Evolutionary conservation across 2,329 filamentous ascomycete species (phyloP).

Genomic region (Capronia americana): DNA sequence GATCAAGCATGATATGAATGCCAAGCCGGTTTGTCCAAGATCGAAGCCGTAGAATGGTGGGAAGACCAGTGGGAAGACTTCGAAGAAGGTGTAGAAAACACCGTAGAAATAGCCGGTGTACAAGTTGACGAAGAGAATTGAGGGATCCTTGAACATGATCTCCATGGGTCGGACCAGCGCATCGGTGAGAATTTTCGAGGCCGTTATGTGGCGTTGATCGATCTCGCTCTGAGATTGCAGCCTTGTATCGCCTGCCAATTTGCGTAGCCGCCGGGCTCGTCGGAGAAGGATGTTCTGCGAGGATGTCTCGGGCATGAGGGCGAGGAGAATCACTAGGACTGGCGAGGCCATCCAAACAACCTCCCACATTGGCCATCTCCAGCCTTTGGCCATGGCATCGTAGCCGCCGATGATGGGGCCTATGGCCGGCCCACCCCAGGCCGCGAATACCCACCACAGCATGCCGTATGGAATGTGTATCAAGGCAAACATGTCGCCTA

Average conservation of each 20-base stretch:
- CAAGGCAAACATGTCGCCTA: slow-evolving; percentile 44
- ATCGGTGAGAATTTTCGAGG: slow-evolving; percentile 51
- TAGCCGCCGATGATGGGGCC: slow-evolving; percentile 64
- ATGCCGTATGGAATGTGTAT: slow-evolving; percentile 62
- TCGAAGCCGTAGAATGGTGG: slow-evolving; percentile 64
- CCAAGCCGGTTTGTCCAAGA: slow-evolving; percentile 63
- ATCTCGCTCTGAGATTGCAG: slow-evolving; percentile 69
- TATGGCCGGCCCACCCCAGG: slow-evolving; percentile 39
- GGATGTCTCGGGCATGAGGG: slow-evolving; percentile 69
- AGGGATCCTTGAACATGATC: slow-evolving; percentile 66
- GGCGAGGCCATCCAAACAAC: slow-evolving; percentile 67
- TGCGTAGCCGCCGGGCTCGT: slow-evolving; percentile 65
- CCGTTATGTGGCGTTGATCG: slow-evolving; percentile 61
- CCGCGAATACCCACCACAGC: slow-evolving; percentile 61
- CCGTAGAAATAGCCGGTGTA: slow-evolving; percentile 61
- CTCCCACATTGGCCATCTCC: slow-evolving; percentile 65
- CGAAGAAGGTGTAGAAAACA: slow-evolving; percentile 63
- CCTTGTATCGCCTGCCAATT: slow-evolving; percentile 63
- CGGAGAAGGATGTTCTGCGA: slow-evolving; percentile 65
- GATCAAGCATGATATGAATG: slow-evolving; percentile 66
- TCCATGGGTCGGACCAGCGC: slow-evolving; percentile 65
- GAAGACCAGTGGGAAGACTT: slow-evolving; percentile 70
- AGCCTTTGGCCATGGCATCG: slow-evolving; percentile 61
- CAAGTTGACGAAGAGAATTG: slow-evolving; percentile 48
- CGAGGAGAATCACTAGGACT: slow-evolving; percentile 64